These are phyloP conservation scores for Plantago coronopus DNA, from an alignment of 305 asterid genomes.

Conservation along the genomic window DNA sequence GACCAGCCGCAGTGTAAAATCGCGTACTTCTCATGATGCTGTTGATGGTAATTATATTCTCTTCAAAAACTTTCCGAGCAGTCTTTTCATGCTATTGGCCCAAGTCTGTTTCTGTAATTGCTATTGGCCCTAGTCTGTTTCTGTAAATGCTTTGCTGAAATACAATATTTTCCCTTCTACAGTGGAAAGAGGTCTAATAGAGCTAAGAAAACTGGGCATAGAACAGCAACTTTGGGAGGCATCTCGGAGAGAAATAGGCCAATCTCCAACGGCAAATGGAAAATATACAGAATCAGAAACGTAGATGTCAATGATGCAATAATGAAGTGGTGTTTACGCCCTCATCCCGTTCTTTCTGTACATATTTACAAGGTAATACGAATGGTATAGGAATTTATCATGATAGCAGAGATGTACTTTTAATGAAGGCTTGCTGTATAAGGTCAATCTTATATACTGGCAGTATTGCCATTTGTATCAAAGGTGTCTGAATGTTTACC, in stretches of 20 bases:
- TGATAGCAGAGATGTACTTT: too few species aligned
- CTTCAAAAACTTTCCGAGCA: neutral
- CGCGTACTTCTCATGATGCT: conserved; percentile 90
- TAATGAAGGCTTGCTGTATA: too few species aligned
- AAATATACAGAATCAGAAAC: conserved; percentile 37
- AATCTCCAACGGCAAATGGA: conserved; percentile 39
- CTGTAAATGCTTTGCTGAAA: neutral
- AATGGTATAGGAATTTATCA: too few species aligned
- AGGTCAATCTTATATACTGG: too few species aligned
- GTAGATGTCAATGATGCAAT: conserved; percentile 24
- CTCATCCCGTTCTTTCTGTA: too few species aligned
- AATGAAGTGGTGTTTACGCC: neutral
- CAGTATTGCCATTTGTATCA: too few species aligned
- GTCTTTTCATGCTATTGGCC: neutral
- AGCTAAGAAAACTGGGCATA: conserved; percentile 86
- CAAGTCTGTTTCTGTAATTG: neutral
- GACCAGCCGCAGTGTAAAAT: conserved; percentile 78
- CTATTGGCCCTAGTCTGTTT: too few species aligned
- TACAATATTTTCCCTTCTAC: conserved; percentile 20
- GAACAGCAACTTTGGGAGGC: conserved; percentile 97
- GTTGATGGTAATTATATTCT: conserved; percentile 64
- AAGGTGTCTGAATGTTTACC: too few species aligned
- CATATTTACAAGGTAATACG: too few species aligned
- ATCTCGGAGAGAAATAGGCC: conserved; percentile 81
- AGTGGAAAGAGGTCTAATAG: conserved; percentile 83